Base-by-base conservation (phyloP, 139 green algal species). In the Zygnema cylindricum region DNA sequence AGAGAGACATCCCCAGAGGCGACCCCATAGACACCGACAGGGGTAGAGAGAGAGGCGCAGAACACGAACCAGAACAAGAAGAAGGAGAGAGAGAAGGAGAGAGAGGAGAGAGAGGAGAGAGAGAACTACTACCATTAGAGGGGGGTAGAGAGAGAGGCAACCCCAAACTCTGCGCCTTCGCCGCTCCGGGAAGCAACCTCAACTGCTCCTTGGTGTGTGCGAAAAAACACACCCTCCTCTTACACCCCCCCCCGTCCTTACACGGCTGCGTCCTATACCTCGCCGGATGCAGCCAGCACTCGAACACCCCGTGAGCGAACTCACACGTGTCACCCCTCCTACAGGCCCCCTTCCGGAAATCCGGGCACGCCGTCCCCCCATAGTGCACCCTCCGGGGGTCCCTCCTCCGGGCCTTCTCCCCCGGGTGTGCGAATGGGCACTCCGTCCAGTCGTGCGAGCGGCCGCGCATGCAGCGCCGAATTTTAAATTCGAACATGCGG, bases 161-260 rank as follows among this genome's bases (percentile, higher is more conserved):
- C 57, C 30, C 57, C 57, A 81, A 16, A 16, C 55, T 32, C 30
- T 33, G 35, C 16, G 77, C 77, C 7, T 42, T 43, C 11, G 77
- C 77, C 21, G 77, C 77, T 32, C 43, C 77, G 35, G 77, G 73
- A 43, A 84, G 82, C 83, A 42, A 32, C 1, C 96, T 90, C n/a
- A 98, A 90, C 94, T 99, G 95, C 1, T 55, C 55, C 79, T 96
- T 92, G 0, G 88, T 89, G 73, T 42, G 73, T 30, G 97, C 97
- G 90, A 99, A 99, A 93, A 99, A 99, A 94, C 97, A 99, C 30
- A 98, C 96, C 1, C 94, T 94, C 1, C 97, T 93, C 81, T 93
- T 95, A 94, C 97, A 99, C 38, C 35, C 78, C 0, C 84, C 57
- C 0, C 96, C 97, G 86, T 98, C 97, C 39, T 95, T 98, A 93